Base-by-base conservation (phyloP, 306 rosid genomes). In the Quercus dentata region DNA sequence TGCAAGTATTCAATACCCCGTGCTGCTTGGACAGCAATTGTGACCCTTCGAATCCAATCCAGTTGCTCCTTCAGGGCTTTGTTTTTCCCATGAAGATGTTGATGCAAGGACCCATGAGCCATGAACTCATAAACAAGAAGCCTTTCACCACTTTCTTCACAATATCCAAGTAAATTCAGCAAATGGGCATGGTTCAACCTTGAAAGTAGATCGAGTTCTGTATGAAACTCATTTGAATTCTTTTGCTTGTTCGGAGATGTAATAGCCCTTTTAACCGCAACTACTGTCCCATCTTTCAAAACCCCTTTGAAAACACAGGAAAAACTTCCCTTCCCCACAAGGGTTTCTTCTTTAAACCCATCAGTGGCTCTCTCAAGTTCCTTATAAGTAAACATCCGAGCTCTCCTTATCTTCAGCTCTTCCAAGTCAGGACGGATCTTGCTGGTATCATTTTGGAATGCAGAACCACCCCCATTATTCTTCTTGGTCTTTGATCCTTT, bases 11-110 rank as follows among this genome's bases (percentile, higher is more conserved):
- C 97, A 1, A 94, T 90, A 52, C 98, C 98, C n/a, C 98, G 75
- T 3, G 97, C 98, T 19, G 98, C 98, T 85, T 94, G 98, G 51
- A 94, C 98, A 1, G 97, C 98, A 56, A 91, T 94, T 1, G 98
- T 94, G 71, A 92, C 98, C 75, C 98, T 83, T 80, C 97, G 71
- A n/a, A 91, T 74, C 98, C 98, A 94, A 86, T 94, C 94, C 56
- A 95, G 20, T 46, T 95, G 99, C 80, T 94, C 97, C 74, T 86
- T 92, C 73, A 88, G 56, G 75, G 81, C 83, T 28, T 82, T 83
- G 88, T 77, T 88, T 86, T 84, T 86, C 2, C 98, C 95, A 73
- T 94, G 98, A 30, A 94, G 88, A 74, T 91, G 97, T 64, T 94
- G 98, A 30, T 94, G 90, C 82, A 91, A 84, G 17, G 97, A 94